Conservation (phyloP, 2,329 filamentous ascomycete species). For the Aspergillus spinulosporus region DNA sequence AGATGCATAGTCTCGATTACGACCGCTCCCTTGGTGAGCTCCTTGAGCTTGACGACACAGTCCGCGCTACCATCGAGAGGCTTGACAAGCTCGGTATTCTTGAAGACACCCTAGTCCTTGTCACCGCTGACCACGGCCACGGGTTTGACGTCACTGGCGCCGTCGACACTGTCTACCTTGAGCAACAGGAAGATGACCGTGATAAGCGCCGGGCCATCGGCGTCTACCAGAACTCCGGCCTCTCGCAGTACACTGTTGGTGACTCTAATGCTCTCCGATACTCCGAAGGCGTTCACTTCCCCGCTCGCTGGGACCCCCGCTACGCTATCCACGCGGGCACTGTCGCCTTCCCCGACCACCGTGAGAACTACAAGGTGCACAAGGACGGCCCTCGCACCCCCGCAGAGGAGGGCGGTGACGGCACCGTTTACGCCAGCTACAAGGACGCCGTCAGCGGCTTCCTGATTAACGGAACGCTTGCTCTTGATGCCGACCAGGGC, state of each 20-base stretch:
- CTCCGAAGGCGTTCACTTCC: conserved; percentile 73
- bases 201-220: conserved; percentile 75
- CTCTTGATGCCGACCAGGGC: conserved; percentile 63
- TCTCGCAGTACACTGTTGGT: conserved; percentile 70
- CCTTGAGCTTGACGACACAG: conserved; percentile 80
- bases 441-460: conserved; percentile 67
- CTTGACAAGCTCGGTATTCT: conserved; percentile 66
- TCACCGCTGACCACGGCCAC: conserved; percentile 86
- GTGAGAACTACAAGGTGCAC: conserved; percentile 74
- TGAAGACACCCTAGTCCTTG: conserved; percentile 74
- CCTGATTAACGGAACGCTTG: conserved; percentile 73
- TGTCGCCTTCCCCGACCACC: conserved; percentile 69
- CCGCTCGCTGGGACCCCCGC: conserved; percentile 78
- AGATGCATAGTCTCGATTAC: conserved; percentile 85
- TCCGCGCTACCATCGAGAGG: conserved; percentile 71
- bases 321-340: conserved; percentile 77
- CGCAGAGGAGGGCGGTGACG: conserved; percentile 55
- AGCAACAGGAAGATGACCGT: conserved; percentile 64
- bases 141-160: conserved; percentile 84
- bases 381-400: conserved; percentile 64
- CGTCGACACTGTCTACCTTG: conserved; percentile 76
- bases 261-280: conserved; percentile 63
- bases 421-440: conserved; percentile 63
- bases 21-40: conserved; percentile 82
- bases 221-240: conserved; percentile 69